phyloP scores from a whole-genome alignment of 257 asterid species.

The Solanum peruvianum region DNA sequence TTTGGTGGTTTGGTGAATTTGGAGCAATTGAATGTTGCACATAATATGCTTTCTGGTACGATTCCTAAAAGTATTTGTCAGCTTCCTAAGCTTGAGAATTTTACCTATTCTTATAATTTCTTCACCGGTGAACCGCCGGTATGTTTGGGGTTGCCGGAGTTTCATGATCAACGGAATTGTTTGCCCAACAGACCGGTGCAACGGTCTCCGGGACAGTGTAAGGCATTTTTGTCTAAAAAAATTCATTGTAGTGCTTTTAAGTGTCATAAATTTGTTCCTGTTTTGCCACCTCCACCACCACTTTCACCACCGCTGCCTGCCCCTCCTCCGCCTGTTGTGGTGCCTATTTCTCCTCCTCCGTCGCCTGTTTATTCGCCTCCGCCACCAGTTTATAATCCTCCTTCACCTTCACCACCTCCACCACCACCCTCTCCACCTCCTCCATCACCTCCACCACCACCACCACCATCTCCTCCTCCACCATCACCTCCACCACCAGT shows the following conservation, averaged over 20 bases:
- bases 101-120: conserved; percentile 53
- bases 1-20: conserved; percentile 58
- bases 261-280: conserved; percentile 59
- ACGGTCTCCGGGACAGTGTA: conserved; percentile 46
- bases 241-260: conserved; percentile 65
- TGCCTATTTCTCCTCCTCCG: conserved; percentile 9
- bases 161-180: conserved; percentile 55
- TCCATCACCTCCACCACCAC: conserved; percentile 15
- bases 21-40: conserved; percentile 78
- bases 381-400: neutral
- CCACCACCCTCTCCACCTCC: conserved; percentile 16
- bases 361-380: neutral
- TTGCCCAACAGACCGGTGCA: conserved; percentile 58
- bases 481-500: conserved; percentile 1
- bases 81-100: conserved; percentile 58
- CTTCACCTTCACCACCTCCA: neutral
- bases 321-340: conserved; percentile 13
- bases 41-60: conserved; percentile 42
- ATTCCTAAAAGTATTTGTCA: conserved; percentile 60
- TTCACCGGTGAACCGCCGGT: conserved; percentile 69
- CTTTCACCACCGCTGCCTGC: conserved; percentile 18
- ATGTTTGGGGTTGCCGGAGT: conserved; percentile 53
- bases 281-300: conserved; percentile 29
- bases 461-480: conserved; percentile 22
- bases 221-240: conserved; percentile 37